Base-by-base conservation (phyloP, 805 yeast species). In the Candida quercuum region DNA sequence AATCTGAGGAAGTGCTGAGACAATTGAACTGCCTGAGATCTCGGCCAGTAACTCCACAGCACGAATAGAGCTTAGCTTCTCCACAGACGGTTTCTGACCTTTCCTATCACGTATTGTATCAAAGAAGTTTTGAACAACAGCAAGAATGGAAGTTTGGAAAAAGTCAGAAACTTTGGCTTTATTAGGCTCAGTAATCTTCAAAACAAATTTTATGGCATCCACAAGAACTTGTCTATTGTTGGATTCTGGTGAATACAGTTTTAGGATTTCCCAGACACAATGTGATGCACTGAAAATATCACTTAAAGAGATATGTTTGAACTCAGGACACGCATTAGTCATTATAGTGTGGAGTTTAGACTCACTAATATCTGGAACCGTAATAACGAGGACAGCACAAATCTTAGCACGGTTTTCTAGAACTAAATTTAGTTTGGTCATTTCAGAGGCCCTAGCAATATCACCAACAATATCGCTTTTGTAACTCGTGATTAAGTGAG, bases 1-100 rank as follows among this genome's bases (percentile, higher is more conserved):
- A 5, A 91, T 75, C 54, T 89, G 98, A 0, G 96, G 94, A 25
- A 84, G 59, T 0, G 86, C 86, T 2, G 84, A 74, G 5, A 76
- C 72, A 22, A 84, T 73, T 13, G 78, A 67, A 19, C 69, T 63
- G 6, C 72, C 71, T 2, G 77, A 63, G 2, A 77, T 59, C 30
- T 70, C 66, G 6, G 85, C 75, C 18, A 91, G 60, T 40, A 81
- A 75, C 27, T 80, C 75, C 22, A 91, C 72, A 1, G 96, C 96
- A 39, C 76, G 66, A 3, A 91, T 67, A 2, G 91, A 81, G 26
- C 76, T 71, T 2, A 80, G 64, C 52, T 85, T 87, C 34, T 84
- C 88, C 35, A 81, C 66, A 47, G 73, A 81, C 0, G 95, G 86
- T 31, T 77, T 78, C 28, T 75, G 69, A 1, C 93, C 93, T 44